phyloP scores from a whole-genome alignment of 257 asterid genomes.

The Osmanthus fragrans region DNA sequence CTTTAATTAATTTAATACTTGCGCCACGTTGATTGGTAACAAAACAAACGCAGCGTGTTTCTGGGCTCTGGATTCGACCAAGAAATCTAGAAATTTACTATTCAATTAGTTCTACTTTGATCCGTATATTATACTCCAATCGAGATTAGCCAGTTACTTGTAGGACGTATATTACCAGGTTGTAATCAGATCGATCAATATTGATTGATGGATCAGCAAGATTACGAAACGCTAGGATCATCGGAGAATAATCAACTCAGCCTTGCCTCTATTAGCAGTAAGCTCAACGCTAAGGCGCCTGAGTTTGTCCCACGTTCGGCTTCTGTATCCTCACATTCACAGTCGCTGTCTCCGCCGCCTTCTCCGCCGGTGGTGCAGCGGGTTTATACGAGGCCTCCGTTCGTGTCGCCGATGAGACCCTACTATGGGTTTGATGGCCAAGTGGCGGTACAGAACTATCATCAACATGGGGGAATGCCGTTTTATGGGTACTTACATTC shows the following conservation, averaged over 20 bases:
- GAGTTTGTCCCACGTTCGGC: slow-evolving; percentile 69
- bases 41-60: too few species aligned
- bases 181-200: slow-evolving; percentile 6
- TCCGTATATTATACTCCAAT: not conserved
- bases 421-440: slow-evolving; percentile 39
- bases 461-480: slow-evolving; percentile 35
- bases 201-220: slow-evolving; percentile 3
- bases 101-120: not conserved
- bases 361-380: slow-evolving; percentile 16
- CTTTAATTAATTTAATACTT: too few species aligned
- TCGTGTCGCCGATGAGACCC: slow-evolving; percentile 38
- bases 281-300: slow-evolving; percentile 79
- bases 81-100: not conserved
- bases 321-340: slow-evolving; percentile 33
- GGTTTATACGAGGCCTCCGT: slow-evolving; percentile 35
- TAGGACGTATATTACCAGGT: not conserved
- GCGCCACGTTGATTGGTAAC: too few species aligned
- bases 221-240: not conserved
- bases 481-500: slow-evolving; percentile 33
- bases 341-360: not conserved
- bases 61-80: not conserved
- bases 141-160: not conserved
- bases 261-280: slow-evolving; percentile 7
- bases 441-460: slow-evolving; percentile 20
- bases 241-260: not conserved